Conservation (phyloP, 106 monocot species). For the Dendrobium chrysotoxum region DNA sequence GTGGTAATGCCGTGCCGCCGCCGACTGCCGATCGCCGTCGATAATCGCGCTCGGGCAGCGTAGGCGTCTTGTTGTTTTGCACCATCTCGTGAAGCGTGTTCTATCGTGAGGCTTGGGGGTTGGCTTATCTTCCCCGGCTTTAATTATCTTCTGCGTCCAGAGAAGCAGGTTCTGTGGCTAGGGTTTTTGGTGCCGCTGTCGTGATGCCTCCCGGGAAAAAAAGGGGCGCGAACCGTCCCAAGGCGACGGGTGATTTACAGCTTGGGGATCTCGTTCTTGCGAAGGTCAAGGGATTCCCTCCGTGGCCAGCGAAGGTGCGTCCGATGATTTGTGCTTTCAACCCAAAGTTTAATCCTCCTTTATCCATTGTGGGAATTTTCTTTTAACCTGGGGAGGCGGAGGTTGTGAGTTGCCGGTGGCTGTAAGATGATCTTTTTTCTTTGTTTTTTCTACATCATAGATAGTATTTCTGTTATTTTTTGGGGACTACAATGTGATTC, state of each 20-base stretch:
- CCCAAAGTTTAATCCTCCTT: neutral
- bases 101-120: neutral
- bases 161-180: neutral
- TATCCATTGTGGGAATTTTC: neutral
- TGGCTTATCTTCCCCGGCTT: conserved; percentile 1
- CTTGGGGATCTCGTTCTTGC: conserved; percentile 51
- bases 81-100: neutral
- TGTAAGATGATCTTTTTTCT: neutral
- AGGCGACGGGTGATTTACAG: conserved; percentile 19
- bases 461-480: neutral
- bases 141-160: neutral
- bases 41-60: neutral
- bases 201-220: conserved; percentile 23
- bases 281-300: conserved; percentile 44
- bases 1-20: neutral
- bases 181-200: neutral
- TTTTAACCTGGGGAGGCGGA: neutral
- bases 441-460: neutral
- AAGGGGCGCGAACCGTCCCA: conserved; percentile 13
- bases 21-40: neutral
- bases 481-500: neutral
- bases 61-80: neutral
- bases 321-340: neutral
- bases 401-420: neutral
- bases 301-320: conserved; percentile 47